Evolutionary conservation across 306 rosid species (phyloP).

Genomic region (Astragalus membranaceus): DNA sequence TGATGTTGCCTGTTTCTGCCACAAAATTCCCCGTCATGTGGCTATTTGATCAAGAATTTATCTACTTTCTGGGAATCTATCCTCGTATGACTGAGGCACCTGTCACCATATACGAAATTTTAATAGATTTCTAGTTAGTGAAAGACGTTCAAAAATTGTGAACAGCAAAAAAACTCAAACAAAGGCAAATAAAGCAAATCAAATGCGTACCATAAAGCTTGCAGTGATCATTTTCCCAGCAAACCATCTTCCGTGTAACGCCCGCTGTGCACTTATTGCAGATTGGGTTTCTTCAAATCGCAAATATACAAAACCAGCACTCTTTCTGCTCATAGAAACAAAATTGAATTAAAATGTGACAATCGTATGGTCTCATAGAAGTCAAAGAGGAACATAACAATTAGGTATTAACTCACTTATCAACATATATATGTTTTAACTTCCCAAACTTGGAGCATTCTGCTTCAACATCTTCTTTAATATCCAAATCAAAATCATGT

Average conservation of each 20-base stretch:
- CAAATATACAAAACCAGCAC: conserved; percentile 70
- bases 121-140: background rate
- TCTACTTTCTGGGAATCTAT: conserved; percentile 55
- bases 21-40: conserved; percentile 1
- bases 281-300: conserved; percentile 60
- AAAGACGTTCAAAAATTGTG: conserved; percentile 1
- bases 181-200: background rate
- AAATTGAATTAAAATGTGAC: background rate
- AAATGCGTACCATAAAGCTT: conserved; percentile 59
- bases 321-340: conserved; percentile 47
- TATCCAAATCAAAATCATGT: conserved; percentile 78
- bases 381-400: background rate
- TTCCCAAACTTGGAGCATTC: conserved; percentile 83
- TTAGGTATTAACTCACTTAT: conserved; percentile 55
- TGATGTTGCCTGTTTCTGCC: background rate
- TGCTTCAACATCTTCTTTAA: conserved; percentile 86
- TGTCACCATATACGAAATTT: conserved; percentile 29
- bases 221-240: conserved; percentile 98
- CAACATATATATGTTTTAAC: conserved; percentile 65
- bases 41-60: conserved; percentile 10
- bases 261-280: conserved; percentile 64
- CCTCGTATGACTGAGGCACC: conserved; percentile 65
- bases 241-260: conserved; percentile 98
- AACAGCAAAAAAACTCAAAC: background rate
- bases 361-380: background rate